phyloP scores from a whole-genome alignment of 2,329 filamentous ascomycete genomes.

The Tolypocladium endophyticum region DNA sequence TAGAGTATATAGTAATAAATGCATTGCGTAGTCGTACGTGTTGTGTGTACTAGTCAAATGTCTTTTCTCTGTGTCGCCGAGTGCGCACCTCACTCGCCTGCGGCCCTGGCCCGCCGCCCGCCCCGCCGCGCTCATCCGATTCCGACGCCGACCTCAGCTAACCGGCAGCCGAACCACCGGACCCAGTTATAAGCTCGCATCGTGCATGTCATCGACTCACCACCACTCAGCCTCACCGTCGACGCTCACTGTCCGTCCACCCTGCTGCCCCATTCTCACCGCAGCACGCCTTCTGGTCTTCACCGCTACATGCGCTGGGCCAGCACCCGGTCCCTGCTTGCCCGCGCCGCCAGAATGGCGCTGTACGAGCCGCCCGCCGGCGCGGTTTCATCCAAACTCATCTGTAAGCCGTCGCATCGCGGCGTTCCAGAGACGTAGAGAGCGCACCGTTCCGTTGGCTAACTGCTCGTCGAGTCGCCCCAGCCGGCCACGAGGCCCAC shows the following conservation, averaged over 20 bases:
- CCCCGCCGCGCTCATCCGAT: not conserved
- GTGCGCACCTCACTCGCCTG: no score
- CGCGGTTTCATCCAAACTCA: conserved; percentile 27
- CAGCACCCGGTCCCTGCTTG: conserved; percentile 3
- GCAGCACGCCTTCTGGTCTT: not conserved
- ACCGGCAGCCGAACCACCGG: not conserved
- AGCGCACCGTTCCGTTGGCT: not conserved
- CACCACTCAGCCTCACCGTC: not conserved
- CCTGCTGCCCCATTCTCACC: not conserved
- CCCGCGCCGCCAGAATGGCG: conserved; percentile 28
- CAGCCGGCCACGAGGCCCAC: conserved; percentile 44
- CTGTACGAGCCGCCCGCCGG: conserved; percentile 28
- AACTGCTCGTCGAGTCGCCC: conserved; percentile 40
- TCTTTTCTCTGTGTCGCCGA: not conserved
- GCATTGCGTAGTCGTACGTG: not conserved
- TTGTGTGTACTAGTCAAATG: not conserved
- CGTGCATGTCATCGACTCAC: not conserved
- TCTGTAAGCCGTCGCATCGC: conserved; percentile 24
- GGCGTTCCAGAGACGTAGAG: no score
- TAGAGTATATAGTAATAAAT: conserved; percentile 1
- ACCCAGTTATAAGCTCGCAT: not conserved
- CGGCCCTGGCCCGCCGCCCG: not conserved
- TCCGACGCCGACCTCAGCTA: not conserved
- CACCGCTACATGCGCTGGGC: not conserved
- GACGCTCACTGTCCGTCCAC: not conserved